Conservation (phyloP, 805 yeast genomes). For the Candida ascalaphidarum region DNA sequence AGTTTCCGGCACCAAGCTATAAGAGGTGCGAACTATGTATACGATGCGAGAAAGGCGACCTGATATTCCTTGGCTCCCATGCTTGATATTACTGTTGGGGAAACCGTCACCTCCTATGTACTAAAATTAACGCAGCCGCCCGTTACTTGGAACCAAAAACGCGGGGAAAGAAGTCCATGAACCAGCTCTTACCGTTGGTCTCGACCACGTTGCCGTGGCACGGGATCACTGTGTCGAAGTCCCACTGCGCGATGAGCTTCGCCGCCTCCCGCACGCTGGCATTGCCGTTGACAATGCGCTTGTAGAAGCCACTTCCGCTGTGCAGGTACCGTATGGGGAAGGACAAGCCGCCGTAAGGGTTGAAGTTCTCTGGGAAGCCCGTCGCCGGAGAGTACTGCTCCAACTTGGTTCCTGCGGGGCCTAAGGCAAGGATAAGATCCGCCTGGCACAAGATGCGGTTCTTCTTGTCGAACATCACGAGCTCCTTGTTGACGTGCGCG, state of each 20-base stretch:
- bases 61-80: too few species aligned
- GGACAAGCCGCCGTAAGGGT: conserved; percentile 39
- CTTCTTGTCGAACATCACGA: conserved; percentile 39
- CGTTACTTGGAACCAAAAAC: too few species aligned
- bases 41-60: too few species aligned
- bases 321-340: conserved; percentile 27
- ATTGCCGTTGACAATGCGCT: conserved; percentile 10
- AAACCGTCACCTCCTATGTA: too few species aligned
- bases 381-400: conserved; percentile 35
- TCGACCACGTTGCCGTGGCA: conserved; percentile 13
- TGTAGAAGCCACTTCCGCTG: conserved; percentile 23
- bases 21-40: too few species aligned
- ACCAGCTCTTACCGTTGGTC: conserved; percentile 7
- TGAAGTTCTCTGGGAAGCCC: conserved; percentile 35
- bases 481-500: conserved; percentile 49
- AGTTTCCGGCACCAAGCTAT: too few species aligned
- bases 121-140: too few species aligned
- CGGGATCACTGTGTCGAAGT: conserved; percentile 15
- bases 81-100: too few species aligned
- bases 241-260: conserved; percentile 14
- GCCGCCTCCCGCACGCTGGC: conserved; percentile 11
- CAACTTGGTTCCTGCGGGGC: conserved; percentile 31
- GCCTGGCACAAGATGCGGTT: conserved; percentile 48
- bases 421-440: conserved; percentile 51
- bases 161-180: conserved; percentile 7